phyloP scores from a whole-genome alignment of 352 stramenopile genomes.

The Phytophthora uliginosa region DNA sequence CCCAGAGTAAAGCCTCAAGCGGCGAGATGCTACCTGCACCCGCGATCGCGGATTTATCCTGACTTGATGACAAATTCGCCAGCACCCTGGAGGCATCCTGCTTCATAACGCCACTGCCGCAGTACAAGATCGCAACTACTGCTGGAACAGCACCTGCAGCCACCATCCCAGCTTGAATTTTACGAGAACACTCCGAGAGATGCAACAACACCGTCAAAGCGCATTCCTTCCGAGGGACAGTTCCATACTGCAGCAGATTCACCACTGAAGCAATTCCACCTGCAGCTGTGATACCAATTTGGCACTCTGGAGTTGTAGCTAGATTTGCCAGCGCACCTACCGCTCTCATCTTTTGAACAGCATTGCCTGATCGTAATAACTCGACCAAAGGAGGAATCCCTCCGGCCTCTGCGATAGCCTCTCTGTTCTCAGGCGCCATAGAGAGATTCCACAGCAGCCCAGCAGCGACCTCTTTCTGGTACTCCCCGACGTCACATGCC shows the following conservation, averaged over 20 bases:
- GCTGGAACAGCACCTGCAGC: background rate
- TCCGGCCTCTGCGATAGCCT: conserved; percentile 4
- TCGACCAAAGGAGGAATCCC: conserved; percentile 10
- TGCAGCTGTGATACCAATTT: background rate
- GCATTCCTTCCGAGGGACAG: background rate
- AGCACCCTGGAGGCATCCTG: background rate
- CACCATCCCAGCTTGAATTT: background rate
- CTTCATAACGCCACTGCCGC: background rate
- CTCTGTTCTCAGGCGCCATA: conserved; percentile 7
- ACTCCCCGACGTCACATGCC: background rate
- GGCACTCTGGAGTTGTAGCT: background rate
- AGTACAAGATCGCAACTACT: background rate
- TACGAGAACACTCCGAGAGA: background rate
- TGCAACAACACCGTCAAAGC: background rate
- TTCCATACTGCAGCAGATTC: background rate
- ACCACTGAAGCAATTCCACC: background rate
- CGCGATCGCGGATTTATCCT: background rate
- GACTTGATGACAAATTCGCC: background rate
- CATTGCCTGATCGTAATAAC: background rate
- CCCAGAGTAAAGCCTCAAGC: background rate
- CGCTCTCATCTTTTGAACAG: background rate
- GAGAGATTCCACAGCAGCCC: conserved; percentile 23
- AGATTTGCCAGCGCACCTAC: background rate
- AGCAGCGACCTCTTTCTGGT: conserved; percentile 17
- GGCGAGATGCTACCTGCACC: background rate